phyloP scores from a whole-genome alignment of 768 basidiomycete species.

The Lentinula sp. region DNA sequence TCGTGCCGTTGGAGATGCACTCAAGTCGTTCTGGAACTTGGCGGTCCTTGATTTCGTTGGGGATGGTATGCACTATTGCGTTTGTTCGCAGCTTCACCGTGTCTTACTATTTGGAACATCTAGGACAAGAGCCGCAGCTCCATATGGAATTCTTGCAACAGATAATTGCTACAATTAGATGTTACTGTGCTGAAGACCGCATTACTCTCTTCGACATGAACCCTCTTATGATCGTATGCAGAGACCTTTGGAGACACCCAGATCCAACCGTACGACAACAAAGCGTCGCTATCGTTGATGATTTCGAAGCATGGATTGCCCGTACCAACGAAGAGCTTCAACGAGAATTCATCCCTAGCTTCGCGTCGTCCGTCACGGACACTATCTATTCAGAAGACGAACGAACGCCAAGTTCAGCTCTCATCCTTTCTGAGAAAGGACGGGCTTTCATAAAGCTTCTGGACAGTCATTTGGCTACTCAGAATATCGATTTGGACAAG shows the following conservation, averaged over 20 bases:
- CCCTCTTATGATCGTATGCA: constrained; percentile 1
- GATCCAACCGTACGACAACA: neutral
- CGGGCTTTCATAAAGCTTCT: neutral
- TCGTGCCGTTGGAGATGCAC: neutral
- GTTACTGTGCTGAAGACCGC: constrained; percentile 1
- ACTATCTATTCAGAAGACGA: constrained; percentile 3
- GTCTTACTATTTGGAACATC: neutral
- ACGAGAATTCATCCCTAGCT: constrained; percentile 4
- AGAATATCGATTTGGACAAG: constrained; percentile 2
- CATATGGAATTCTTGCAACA: neutral
- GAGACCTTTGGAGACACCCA: constrained; percentile 4
- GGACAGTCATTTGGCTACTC: neutral
- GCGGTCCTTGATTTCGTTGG: constrained; percentile 5
- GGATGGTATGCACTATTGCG: constrained; percentile 1
- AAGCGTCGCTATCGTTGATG: neutral
- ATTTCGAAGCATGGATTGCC: constrained; percentile 2
- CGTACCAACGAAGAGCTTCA: constrained; percentile 3
- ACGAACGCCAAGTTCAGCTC: neutral
- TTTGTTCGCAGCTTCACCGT: neutral
- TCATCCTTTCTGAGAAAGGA: constrained; percentile 4
- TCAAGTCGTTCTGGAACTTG: constrained; percentile 4
- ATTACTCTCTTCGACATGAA: constrained; percentile 5
- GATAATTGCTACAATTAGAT: neutral
- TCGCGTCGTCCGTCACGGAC: constrained; percentile 3
- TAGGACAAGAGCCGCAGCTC: neutral